Evolutionary conservation across 352 stramenopile species (phyloP), one percentile per base, ranked within the genome.

Genomic region (Pythium phragmitis): DNA sequence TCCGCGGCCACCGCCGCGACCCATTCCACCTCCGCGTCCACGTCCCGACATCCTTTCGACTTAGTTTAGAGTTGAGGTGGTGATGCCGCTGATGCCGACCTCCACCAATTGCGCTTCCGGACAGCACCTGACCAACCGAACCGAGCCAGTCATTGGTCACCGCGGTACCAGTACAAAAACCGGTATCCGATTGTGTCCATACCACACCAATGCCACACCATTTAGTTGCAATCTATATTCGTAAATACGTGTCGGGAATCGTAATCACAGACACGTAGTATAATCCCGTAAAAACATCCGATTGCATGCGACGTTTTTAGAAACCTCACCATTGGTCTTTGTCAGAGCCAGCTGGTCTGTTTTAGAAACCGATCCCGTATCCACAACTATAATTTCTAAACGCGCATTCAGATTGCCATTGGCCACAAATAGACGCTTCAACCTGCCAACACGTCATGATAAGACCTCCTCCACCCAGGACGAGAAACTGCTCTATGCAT

Each of bases 1-100:
- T 28, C 62, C 62, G 21, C 62, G 62, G 52, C 52, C 52, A 68
- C 61, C 61, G 48, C 53, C 62, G 46, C 60, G 62, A 41, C 52
- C 53, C 37, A 57, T 57, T 48, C 62, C 54, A 33, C 26, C 26
- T 21, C 50, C 50, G n/a, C 62, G 62, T 69, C 62, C 62, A 69
- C 62, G 79, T 74, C 80, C 82, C 68, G 82, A 89, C 82, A 69
- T 69, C 34, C n/a, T 61, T 57, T 21, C 34, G 51, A 33, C n/a
- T 56, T 67, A 33, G 17, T 55, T 21, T 21, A 21, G 21, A 21
- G 21, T 60, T 56, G 42, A 43, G 21, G n/a, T 33, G 26, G 19
- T 9, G 28, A 37, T 51, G 53, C 57, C 52, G 48, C 26, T 67
- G 50, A 48, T 63, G 52, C 61, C 57, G 41, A 47, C 47, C 46